Conservation (phyloP, 331 rosid species). For the Rhamnella rubrinervis region DNA sequence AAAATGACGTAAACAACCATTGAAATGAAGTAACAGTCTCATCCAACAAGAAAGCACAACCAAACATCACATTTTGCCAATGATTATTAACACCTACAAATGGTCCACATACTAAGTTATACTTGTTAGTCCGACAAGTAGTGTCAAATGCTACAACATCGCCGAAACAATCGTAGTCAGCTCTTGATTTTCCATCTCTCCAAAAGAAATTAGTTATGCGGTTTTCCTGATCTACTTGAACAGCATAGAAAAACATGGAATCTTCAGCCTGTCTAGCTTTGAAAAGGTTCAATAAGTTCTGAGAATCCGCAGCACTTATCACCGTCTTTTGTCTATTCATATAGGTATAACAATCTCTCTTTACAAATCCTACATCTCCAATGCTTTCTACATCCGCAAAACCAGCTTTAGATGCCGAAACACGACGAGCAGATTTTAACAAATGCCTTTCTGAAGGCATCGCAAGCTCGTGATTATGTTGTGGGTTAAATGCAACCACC, state of each 20-base stretch:
- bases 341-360: neutral
- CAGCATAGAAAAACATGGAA: constrained; percentile 14
- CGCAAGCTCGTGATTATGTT: constrained; percentile 17
- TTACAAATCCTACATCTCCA: neutral
- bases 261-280: constrained; percentile 5
- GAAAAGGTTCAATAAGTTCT: constrained; percentile 5
- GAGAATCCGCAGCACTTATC: neutral
- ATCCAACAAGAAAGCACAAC: constrained; percentile 12
- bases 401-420: neutral
- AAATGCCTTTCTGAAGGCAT: neutral
- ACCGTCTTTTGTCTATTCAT: neutral
- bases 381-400: neutral
- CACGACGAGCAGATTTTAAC: neutral
- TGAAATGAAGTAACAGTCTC: constrained; percentile 8
- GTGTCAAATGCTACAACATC: constrained; percentile 21
- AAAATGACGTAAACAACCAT: neutral
- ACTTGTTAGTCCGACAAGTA: constrained; percentile 1
- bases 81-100: constrained; percentile 25
- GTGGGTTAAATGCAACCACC: neutral
- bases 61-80: constrained; percentile 13
- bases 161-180: constrained; percentile 17
- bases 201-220: constrained; percentile 14
- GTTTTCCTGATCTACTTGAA: constrained; percentile 13
- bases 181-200: constrained; percentile 20
- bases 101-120: constrained; percentile 11